Evolutionary conservation across 495 filamentous ascomycete species (phyloP).

Genomic region (Wilcoxina mikolae): DNA sequence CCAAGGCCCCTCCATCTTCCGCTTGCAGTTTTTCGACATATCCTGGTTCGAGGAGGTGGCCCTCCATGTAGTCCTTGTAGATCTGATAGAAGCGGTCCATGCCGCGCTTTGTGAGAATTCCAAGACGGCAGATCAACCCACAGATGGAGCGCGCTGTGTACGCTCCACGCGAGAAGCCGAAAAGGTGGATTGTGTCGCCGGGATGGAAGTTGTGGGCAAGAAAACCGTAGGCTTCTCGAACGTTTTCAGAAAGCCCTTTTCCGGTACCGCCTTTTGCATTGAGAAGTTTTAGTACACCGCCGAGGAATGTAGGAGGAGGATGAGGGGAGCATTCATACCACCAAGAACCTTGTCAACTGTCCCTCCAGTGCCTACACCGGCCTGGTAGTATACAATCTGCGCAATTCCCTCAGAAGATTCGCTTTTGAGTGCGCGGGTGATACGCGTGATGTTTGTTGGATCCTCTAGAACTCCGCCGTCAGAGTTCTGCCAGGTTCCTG

Average conservation of each 20-base stretch:
- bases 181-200: conserved; percentile 53
- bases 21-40: conserved; percentile 8
- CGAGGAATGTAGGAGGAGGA: conserved; percentile 20
- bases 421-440: conserved; percentile 31
- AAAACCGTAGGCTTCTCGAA: conserved; percentile 53
- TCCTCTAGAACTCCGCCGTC: conserved; percentile 22
- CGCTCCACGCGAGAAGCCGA: conserved; percentile 62
- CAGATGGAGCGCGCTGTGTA: conserved; percentile 54
- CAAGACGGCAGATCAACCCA: conserved; percentile 46
- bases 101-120: conserved; percentile 48
- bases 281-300: background rate
- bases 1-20: conserved; percentile 10
- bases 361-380: conserved; percentile 37
- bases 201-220: conserved; percentile 50
- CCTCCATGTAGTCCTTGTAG: conserved; percentile 48
- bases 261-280: conserved; percentile 6
- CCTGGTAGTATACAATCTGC: conserved; percentile 40
- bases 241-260: conserved; percentile 33
- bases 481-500: conserved; percentile 34
- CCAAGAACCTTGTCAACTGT: conserved; percentile 35
- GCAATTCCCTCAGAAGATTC: conserved; percentile 29
- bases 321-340: conserved; percentile 32
- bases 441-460: conserved; percentile 39
- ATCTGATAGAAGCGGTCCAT: conserved; percentile 50
- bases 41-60: conserved; percentile 32